These are phyloP conservation scores for Erythrobasidium hasegawianum DNA, from an alignment of 1,284 basidiomycete species.

Conservation along the genomic window DNA sequence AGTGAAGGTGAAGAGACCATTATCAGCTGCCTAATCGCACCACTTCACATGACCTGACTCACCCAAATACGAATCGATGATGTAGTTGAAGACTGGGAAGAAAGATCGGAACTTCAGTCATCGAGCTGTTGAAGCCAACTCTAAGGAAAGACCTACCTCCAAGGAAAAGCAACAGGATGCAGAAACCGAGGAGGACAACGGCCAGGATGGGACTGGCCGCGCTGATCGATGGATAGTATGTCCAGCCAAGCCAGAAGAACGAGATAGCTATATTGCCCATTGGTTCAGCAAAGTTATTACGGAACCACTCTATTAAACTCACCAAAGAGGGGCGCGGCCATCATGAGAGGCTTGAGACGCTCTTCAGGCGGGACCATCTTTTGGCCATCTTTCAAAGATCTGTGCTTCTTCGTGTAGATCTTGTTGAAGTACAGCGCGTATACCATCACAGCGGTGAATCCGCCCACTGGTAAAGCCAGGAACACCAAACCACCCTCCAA, in stretches of 20 bases:
- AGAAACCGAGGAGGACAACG: conserved; percentile 15
- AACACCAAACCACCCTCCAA: conserved; percentile 54
- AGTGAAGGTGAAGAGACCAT: conserved; percentile 57
- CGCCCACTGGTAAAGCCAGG: conserved; percentile 52
- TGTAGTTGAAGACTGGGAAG: conserved; percentile 49
- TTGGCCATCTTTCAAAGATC: conserved; percentile 12
- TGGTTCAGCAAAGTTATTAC: too few species aligned
- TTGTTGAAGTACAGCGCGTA: conserved; percentile 45
- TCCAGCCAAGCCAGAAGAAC: conserved; percentile 51
- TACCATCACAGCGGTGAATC: conserved; percentile 37
- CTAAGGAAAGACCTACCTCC: too few species aligned
- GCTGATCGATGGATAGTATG: conserved; percentile 27
- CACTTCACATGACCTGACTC: too few species aligned
- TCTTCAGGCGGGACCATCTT: conserved; percentile 45
- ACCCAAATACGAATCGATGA: conserved; percentile 10
- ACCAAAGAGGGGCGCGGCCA: conserved; percentile 47
- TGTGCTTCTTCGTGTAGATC: conserved; percentile 40
- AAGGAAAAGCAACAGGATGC: conserved; percentile 8
- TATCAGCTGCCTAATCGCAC: conserved; percentile 46
- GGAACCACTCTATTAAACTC: too few species aligned
- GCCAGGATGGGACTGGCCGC: conserved; percentile 15
- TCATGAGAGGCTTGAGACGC: conserved; percentile 42
- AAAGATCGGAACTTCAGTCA: conserved; percentile 57
- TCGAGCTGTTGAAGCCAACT: background rate
- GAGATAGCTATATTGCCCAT: too few species aligned